Evolutionary conservation across 176 grass and related monocot species (phyloP).

Genomic region (Miscanthus lutarioriparius): DNA sequence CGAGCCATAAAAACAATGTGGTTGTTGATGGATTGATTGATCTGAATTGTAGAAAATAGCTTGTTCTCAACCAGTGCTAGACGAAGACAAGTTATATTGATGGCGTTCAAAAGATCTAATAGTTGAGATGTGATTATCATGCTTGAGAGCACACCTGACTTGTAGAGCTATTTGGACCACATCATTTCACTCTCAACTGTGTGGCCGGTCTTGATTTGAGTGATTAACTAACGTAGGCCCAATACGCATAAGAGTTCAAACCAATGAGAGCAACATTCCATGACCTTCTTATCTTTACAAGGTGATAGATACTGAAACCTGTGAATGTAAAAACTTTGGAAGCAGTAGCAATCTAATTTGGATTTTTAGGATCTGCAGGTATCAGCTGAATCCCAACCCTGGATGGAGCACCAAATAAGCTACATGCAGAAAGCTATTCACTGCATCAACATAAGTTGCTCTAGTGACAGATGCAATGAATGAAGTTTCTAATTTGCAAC

Average conservation of each 20-base stretch:
- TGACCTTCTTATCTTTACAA: conserved; percentile 9
- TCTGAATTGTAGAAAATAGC: conserved; percentile 42
- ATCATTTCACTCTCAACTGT: conserved; percentile 4
- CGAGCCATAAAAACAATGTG: background rate
- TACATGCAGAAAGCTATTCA: background rate
- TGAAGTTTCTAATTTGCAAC: background rate
- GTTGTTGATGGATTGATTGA: conserved; percentile 37
- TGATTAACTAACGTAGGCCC: conserved; percentile 28
- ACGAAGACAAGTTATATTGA: conserved; percentile 33
- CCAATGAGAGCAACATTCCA: background rate
- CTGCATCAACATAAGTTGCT: conserved; percentile 20
- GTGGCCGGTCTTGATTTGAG: conserved; percentile 43
- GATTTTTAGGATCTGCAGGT: conserved; percentile 8
- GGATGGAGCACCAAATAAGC: background rate
- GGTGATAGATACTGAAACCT: conserved; percentile 8
- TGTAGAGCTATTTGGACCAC: conserved; percentile 31
- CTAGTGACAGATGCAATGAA: background rate
- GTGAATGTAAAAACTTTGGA: background rate
- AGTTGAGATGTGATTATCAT: conserved; percentile 48
- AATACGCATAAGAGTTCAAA: conserved; percentile 2
- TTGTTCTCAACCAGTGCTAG: conserved; percentile 35
- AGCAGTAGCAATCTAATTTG: conserved; percentile 8
- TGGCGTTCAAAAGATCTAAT: conserved; percentile 27
- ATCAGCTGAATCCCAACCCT: background rate
- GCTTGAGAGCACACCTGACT: conserved; percentile 18